Evolutionary conservation across 805 yeast genomes (phyloP), one percentile per base, ranked within the genome.

Genomic region (Saccharomycopsis amapae): DNA sequence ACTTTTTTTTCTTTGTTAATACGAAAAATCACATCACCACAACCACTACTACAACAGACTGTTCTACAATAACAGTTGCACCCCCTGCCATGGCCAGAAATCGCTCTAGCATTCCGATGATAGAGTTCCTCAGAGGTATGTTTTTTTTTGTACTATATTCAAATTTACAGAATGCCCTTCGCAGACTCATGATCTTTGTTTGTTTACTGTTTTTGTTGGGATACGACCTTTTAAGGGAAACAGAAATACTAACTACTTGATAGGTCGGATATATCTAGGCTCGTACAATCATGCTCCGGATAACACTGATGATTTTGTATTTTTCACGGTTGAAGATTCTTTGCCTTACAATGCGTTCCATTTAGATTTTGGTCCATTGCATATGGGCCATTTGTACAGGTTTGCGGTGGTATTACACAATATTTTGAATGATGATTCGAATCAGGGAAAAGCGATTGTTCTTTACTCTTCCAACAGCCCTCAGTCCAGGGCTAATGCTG

Each of bases 351-450:
- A 93, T 59, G 73, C 94, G n/a, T 93, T 93, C 68, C 96, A 90
- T 62, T 72, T 89, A 53, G 98, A 93, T 63, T 93, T 93, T 64
- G 98, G 98, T 39, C 98, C 98, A 0, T 69, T 93, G 55, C 95
- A 90, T 61, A 79, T 90, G 42, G 97, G 97, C 1, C 95, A 84
- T 61, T 66, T 93, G 42, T 93, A 93, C 65, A 73, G 98, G 42
- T 93, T 93, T 68, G 98, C 98, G 0, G 97, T 93, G 15, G 81
- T 85, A 17, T 73, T 93, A 49, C 98, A 93, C 61, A 94, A 88
- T 59, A 83, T 89, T 42, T 71, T 93, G 56, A 90, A 90, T 56
- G 95, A 85, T 55, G 83, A 83, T 31, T 74, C 74, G 13, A 89
- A 89, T 61, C 82, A 82, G 53, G 83, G 85, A 30, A 88, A 85